Base-by-base conservation (phyloP, 2,329 filamentous ascomycete genomes). In the Hypoxylon sp. region DNA sequence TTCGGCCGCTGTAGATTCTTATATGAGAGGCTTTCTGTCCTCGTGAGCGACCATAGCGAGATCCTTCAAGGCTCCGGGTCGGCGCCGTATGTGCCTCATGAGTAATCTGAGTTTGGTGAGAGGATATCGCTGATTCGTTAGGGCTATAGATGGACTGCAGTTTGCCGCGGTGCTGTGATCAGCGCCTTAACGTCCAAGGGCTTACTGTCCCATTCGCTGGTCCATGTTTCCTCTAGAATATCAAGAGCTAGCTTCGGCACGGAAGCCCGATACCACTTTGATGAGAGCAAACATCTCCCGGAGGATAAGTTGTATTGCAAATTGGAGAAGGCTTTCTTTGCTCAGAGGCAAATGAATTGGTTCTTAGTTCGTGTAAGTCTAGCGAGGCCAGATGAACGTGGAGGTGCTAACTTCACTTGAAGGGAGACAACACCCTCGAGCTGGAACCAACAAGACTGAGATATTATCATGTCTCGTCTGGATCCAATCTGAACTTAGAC, bases 1-100 rank as follows among this genome's bases (percentile, higher is more conserved):
- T 52, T 52, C 28, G 49, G 49, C n/a, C 30, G 49, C 17, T 52
- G 49, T 9, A 52, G 49, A 13, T 52, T 52, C 17, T 19, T 52
- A 34, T 52, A 36, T 11, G 28, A 52, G 13, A 36, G 49, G 17
- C 49, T 52, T 21, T 52, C 25, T 13, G 36, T 21, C 28, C 17
- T 52, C 13, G 17, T 52, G 17, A 9, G 49, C 2, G 30, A 13
- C 36, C 30, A 34, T 3, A 34, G 49, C 30, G 49, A 52, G 25
- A 30, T 52, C 7, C 30, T 52, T 7, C 49, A 34, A 14, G 17
- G 30, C 49, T 52, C 30, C 2, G 30, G 49, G 5, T 30, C 49
- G 19, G 49, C 49, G 13, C 49, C 49, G 49, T 52, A 52, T 32
- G 49, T 52, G 13, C 5, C 14, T 9, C 49, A 52, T 36, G 5